These are phyloP conservation scores for Talaromyces thailandensis DNA, from an alignment of 495 filamentous ascomycete species.

Conservation along the genomic window DNA sequence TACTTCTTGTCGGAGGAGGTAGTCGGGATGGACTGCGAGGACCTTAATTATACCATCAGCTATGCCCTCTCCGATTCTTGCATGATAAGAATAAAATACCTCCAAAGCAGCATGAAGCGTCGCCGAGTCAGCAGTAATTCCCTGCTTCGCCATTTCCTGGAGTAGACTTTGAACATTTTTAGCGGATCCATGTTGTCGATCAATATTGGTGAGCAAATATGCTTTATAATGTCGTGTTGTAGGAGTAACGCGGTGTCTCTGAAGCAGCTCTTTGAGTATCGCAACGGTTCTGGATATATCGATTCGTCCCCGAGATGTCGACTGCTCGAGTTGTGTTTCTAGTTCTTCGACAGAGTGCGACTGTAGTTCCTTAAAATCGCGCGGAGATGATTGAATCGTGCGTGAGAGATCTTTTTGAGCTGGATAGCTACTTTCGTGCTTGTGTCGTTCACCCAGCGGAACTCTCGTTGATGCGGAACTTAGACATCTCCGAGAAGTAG, in stretches of 20 bases:
- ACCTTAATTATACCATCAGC: constrained; percentile 30
- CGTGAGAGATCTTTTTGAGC: background rate
- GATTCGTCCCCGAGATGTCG: constrained; percentile 4
- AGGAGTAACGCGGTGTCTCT: constrained; percentile 52
- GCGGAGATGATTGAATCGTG: background rate
- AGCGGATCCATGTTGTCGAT: constrained; percentile 54
- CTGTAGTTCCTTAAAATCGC: background rate
- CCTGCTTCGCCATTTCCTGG: constrained; percentile 55
- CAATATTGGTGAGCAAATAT: constrained; percentile 61
- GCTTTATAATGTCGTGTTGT: constrained; percentile 60
- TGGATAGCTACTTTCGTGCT: background rate
- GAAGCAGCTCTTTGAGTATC: constrained; percentile 40
- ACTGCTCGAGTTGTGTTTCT: constrained; percentile 3
- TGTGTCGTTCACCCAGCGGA: background rate
- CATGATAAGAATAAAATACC: constrained; percentile 25
- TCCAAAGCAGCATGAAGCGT: constrained; percentile 66
- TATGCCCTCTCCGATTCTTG: background rate
- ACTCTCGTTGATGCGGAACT: background rate
- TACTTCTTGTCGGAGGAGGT: constrained; percentile 61
- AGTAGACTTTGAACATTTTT: constrained; percentile 49
- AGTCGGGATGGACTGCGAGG: constrained; percentile 79
- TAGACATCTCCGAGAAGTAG: constrained; percentile 16
- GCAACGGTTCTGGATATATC: constrained; percentile 15
- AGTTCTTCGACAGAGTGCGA: background rate
- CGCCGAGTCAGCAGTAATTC: constrained; percentile 49